Evolutionary conservation across 371 early-diverging fungal species (phyloP), one percentile per base, ranked within the genome.

Genomic region (Saksenaea oblongispora): DNA sequence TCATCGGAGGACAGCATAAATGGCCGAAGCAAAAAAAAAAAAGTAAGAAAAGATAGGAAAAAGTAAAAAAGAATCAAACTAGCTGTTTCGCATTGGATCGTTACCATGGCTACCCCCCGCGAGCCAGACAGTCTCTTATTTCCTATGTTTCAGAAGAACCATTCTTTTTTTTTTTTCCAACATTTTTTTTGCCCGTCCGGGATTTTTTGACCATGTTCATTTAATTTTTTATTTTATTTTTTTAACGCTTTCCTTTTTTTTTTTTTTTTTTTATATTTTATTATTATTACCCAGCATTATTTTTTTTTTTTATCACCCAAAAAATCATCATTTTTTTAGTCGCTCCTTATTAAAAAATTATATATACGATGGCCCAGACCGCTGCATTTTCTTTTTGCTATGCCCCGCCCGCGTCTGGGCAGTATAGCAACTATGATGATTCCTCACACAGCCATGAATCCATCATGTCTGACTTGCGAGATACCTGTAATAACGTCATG

Each of bases 351-450:
- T 26, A 26, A 22, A 41, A 56, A 27, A 17, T 34, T 27, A 27
- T 26, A 55, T 56, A 55, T 41, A 35, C 36, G 28, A 66, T 67
- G 62, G 58, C 67, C 60, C 60, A 56, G 36, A 55, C 37, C 35
- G 59, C 65, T 44, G 65, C 70, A 24, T 70, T 65, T 47, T 70
- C 70, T n/a, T 70, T 70, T 56, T 70, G 70, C 35, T 70, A 65
- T 54, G 70, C 70, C 44, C 70, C 70, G 9, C 62, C 65, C 13
- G 63, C 70, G 17, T 70, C 70, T 35, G 51, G 59, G 61, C 27
- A 62, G 62, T 53, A 64, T 39, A 34, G 41, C 61, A 26, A 47
- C 51, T 27, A 18, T 26, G 56, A 59, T 22, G 54, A 56, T 37
- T 28, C 41, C 26, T 47, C 42, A 41, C 42, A 37, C 18, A 61